Base-by-base conservation (phyloP, 2,329 filamentous ascomycete species). In the Graphilbum fragrans region DNA sequence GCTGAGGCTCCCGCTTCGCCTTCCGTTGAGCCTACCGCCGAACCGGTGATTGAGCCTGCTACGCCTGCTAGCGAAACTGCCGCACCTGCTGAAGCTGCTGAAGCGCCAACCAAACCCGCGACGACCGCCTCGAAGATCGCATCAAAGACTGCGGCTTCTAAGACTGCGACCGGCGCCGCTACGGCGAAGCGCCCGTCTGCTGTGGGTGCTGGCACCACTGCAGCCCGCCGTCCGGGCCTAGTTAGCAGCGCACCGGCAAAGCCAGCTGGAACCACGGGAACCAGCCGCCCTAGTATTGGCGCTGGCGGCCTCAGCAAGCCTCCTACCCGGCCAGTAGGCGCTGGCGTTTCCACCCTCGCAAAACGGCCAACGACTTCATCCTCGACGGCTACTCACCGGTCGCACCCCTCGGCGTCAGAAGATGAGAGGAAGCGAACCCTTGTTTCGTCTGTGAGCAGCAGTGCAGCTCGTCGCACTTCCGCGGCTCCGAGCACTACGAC, bases 391-490 rank as follows among this genome's bases (percentile, higher is more conserved):
- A 54, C 56, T 8, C 55, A 58, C 44, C 52, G 57, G 11, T 56
- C 57, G 4, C 54, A 55, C 35, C 54, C 57, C 2, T 62, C 59
- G 8, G 48, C 53, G 9, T 61, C 59, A 3, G 59, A 62, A 41
- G 58, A 61, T 23, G 58, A 62, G 44, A 60, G 57, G 52, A 61
- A 58, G 50, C 53, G 55, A 8, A 36, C 51, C 5, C 45, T 49
- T 1, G 37, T 48, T 14, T 45, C 53, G 8, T 19, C 37, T 19
- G 17, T n/a, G 2, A 11, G 19, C 11, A 46, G 43, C 21, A 47
- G 44, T 16, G 41, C 53, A 1, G 45, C 56, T 5, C 57, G 59
- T 35, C 57, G 59, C 41, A 58, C 56, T n/a, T 61, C 59, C 10
- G 50, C 47, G 3, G 50, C 52, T 5, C 49, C 52, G 19, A 44